phyloP scores from a whole-genome alignment of 2,329 filamentous ascomycete genomes.

The Dothiorella sarmentorum region DNA sequence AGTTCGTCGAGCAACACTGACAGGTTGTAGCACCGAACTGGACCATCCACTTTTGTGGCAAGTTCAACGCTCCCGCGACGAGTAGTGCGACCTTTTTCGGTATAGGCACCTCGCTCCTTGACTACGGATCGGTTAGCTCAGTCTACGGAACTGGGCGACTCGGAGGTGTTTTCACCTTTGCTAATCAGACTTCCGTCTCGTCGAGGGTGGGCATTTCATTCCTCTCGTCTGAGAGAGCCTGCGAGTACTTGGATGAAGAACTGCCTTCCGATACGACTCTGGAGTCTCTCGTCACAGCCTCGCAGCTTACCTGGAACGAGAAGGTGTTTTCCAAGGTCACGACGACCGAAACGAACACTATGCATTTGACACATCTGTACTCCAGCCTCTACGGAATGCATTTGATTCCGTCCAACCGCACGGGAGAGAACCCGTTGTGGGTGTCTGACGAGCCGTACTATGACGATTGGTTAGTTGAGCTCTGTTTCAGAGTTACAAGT shows the following conservation, averaged over 20 bases:
- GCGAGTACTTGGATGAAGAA: slow-evolving; percentile 55
- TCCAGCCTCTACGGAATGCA: slow-evolving; percentile 68
- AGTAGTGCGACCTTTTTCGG: slow-evolving; percentile 32
- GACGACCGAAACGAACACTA: slow-evolving; percentile 54
- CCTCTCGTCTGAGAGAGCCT: slow-evolving; percentile 61
- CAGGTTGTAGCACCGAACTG: slow-evolving; percentile 50
- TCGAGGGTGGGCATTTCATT: slow-evolving; percentile 67
- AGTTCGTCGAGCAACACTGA: background rate
- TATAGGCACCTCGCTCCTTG: slow-evolving; percentile 21
- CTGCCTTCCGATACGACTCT: slow-evolving; percentile 49
- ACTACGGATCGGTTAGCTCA: slow-evolving; percentile 28
- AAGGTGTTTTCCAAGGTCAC: slow-evolving; percentile 62
- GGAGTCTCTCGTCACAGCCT: slow-evolving; percentile 45
- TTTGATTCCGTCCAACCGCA: slow-evolving; percentile 66
- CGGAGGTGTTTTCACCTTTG: slow-evolving; percentile 54
- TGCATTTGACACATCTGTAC: slow-evolving; percentile 61
- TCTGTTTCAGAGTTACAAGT: background rate
- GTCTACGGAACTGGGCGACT: slow-evolving; percentile 31
- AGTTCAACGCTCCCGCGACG: slow-evolving; percentile 47
- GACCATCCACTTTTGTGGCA: slow-evolving; percentile 62
- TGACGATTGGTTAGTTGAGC: slow-evolving; percentile 47
- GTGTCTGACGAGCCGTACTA: slow-evolving; percentile 64
- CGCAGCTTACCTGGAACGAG: slow-evolving; percentile 56
- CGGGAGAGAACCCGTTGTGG: slow-evolving; percentile 68
- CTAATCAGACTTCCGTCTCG: slow-evolving; percentile 42